Base-by-base conservation (phyloP, 2,329 filamentous ascomycete genomes). In the Claviceps purpurea region DNA sequence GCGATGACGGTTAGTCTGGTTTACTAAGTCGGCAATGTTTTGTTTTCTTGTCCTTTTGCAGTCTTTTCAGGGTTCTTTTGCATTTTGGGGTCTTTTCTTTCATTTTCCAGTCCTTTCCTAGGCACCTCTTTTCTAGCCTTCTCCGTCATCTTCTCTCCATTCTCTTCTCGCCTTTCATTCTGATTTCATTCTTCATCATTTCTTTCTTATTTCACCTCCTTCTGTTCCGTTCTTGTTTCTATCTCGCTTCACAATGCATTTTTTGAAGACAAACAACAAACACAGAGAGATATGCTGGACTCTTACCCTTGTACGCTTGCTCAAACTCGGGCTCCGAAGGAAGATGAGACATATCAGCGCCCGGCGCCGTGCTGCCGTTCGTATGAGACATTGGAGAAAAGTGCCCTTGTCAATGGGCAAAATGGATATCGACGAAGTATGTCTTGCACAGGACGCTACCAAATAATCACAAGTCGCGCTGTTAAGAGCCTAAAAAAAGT, bases 241-340 rank as follows among this genome's bases (percentile, higher is more conserved):
- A 34, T 34, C 30, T 34, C 10, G 30, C 30, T 4, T 34, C 30
- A 34, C 30, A 34, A 34, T 34, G 30, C 30, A 34, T 34, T 11
- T 7, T 26, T 44, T 4, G 10, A 41, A 20, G 18, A 41, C 1
- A 18, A 40, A 20, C 6, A 10, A 41, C 7, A 41, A 41, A 20
- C 40, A 41, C 7, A 11, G n/a, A 41, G 6, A 4, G 7, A 41
- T 41, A n/a, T n/a, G 2, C 13, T 26, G 22, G 10, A 30, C 14
- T 10, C 22, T 16, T 48, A 94, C 89, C 89, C 71, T 89, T 88
- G 82, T 95, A 95, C 66, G 91, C 91, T 81, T 97, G 91, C 82
- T 96, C 84, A 76, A 97, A 97, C 77, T 98, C 91, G 66, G 93
- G 91, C 81, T 97, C 91, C 58, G 75, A 74, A 50, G 87, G 82